Evolutionary conservation across 768 basidiomycete species (phyloP).

Genomic region (Ramaria sp.): DNA sequence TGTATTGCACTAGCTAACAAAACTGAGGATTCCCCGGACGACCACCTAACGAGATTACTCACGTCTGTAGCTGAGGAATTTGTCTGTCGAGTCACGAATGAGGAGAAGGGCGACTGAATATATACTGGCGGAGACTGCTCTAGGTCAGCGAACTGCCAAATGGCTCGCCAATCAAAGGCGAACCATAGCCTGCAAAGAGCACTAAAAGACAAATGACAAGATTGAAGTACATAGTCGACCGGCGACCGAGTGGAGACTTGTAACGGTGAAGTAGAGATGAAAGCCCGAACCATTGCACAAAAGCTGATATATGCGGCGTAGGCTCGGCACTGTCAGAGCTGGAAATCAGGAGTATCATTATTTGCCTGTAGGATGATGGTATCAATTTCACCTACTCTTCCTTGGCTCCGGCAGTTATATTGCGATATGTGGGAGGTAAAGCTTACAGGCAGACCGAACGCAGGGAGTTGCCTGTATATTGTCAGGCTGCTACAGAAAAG

Average conservation of each 20-base stretch:
- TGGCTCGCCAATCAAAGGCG: not conserved
- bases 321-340: too few species aligned
- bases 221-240: not conserved
- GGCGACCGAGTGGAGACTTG: not conserved
- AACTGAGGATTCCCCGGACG: not conserved
- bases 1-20: not conserved
- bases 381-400: too few species aligned
- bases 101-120: not conserved
- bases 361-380: too few species aligned
- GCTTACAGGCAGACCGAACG: too few species aligned
- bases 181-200: not conserved
- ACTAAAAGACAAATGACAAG: not conserved
- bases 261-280: not conserved
- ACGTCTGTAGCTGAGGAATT: not conserved
- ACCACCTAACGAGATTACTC: not conserved
- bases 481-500: too few species aligned
- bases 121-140: not conserved
- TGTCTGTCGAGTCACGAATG: not conserved
- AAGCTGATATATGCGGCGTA: too few species aligned
- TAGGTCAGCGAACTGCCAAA: not conserved
- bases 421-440: too few species aligned
- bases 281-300: too few species aligned
- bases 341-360: too few species aligned
- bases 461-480: too few species aligned
- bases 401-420: too few species aligned